Base-by-base conservation (phyloP, 2,329 filamentous ascomycete genomes). In the Exophiala sp. region DNA sequence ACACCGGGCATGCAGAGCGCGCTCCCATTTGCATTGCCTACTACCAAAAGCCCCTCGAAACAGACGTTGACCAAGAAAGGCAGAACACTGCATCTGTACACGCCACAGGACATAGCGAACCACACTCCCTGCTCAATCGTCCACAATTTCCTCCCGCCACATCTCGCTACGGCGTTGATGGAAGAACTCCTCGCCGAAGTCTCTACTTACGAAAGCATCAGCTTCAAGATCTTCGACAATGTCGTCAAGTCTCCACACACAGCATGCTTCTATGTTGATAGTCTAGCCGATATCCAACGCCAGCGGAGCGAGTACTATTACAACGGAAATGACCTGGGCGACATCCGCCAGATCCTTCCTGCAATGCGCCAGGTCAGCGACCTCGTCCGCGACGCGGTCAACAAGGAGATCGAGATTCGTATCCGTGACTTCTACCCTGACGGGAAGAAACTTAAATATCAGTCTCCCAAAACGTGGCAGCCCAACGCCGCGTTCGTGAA, bases 401-500 rank as follows among this genome's bases (percentile, higher is more conserved):
- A 96, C 63, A 65, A 71, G 1, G 88, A 94, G 67, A 85, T 96
- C n/a, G 72, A 80, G 50, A 75, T 78, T 5, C 84, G 91, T 6
- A 94, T 92, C 56, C 74, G 74, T 44, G 78, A 81, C 2, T 79
- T 79, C 50, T 89, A 94, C 56, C 86, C 87, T 0, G 75, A 74
- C 14, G 83, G 85, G 10, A 78, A 82, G 68, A 95, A 92, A 68
- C 79, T 96, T 24, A 85, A 79, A 62, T 85, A 88, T 62, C 91
- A 96, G 65, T 38, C 56, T 11, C 80, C 89, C 0, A 70, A 80
- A 0, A 72, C 78, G 0, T 97, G 92, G 91, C 75, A 76, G 7
- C 89, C 92, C 8, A 97, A 97, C 66, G 89, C 90, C 0, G 90
- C 91, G 0, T 92, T 96, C 65, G 91, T 95, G 12, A 99, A 99